A percentile compares a stretch with the other conserved stretches of the same genome.
These are phyloP conservation scores for Tillandsia leiboldiana DNA, from an alignment of 176 grass and related monocot species.

Conservation along the genomic window DNA sequence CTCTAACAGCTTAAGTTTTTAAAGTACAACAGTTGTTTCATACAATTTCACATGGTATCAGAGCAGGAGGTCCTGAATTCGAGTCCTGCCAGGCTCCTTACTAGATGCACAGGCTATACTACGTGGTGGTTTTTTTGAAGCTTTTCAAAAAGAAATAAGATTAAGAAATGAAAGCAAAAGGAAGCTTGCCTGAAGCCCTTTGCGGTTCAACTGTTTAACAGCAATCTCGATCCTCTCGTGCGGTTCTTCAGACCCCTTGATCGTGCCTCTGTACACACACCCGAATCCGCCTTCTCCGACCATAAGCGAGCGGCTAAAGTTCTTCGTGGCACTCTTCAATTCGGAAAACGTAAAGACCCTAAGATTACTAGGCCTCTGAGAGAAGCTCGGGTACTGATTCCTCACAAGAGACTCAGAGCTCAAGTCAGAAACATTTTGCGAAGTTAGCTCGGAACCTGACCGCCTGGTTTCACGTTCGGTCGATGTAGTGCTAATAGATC, in stretches of 20 bases:
- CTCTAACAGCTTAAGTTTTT: no score
- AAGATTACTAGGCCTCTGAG: slow-evolving; percentile 64
- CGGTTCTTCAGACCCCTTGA: slow-evolving; percentile 49
- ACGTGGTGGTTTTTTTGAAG: neutral
- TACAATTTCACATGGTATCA: no score
- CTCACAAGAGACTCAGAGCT: slow-evolving; percentile 49
- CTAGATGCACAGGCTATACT: neutral
- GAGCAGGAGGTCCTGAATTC: no score
- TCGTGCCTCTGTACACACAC: slow-evolving; percentile 66
- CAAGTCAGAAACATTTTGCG: slow-evolving; percentile 41
- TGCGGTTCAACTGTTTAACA: slow-evolving; percentile 89
- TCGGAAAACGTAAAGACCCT: slow-evolving; percentile 78
- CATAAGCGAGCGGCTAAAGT: slow-evolving; percentile 84
- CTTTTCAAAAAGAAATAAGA: neutral
- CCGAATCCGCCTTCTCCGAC: slow-evolving; percentile 97
- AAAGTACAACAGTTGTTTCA: no score
- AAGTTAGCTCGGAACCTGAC: slow-evolving; percentile 67
- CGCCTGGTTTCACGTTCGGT: slow-evolving; percentile 52
- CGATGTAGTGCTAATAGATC: slow-evolving; percentile 61
- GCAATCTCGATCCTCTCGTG: slow-evolving; percentile 48
- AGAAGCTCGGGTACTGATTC: slow-evolving; percentile 70
- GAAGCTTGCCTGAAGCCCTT: slow-evolving; percentile 80
- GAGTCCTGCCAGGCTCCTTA: no score
- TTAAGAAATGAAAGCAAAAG: slow-evolving; percentile 9
- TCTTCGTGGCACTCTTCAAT: slow-evolving; percentile 67